Evolutionary conservation across 2,329 filamentous ascomycete genomes (phyloP).

Genomic region (Hypomyces rosellus): DNA sequence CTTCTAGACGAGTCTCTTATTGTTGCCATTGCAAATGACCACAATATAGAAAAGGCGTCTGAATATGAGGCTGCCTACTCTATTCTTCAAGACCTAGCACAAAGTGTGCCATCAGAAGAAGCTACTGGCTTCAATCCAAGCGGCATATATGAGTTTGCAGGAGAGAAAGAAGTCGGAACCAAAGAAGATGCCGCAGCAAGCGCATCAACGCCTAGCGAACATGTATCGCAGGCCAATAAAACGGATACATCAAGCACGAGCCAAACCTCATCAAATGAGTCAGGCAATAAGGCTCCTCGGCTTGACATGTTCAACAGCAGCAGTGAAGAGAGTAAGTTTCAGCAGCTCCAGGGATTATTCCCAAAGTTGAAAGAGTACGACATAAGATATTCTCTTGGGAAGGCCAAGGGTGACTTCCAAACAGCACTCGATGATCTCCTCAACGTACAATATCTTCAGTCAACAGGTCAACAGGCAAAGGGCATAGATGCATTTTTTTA

Average conservation of each 20-base stretch:
- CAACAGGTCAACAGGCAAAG: conserved; percentile 56
- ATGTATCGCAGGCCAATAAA: conserved; percentile 20
- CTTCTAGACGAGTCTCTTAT: conserved; percentile 73
- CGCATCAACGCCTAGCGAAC: conserved; percentile 17
- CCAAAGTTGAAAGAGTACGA: conserved; percentile 59
- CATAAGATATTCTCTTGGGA: conserved; percentile 60
- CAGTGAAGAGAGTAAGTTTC: conserved; percentile 56
- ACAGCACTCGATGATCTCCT: conserved; percentile 73
- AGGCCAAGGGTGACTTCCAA: conserved; percentile 60
- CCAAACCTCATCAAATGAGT: conserved; percentile 18
- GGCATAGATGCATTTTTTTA: conserved; percentile 78
- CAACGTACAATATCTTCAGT: conserved; percentile 70
- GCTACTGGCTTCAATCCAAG: conserved; percentile 72
- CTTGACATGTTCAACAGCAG: conserved; percentile 32
- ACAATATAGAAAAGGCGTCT: conserved; percentile 50
- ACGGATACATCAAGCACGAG: conserved; percentile 26
- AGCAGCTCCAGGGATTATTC: conserved; percentile 64
- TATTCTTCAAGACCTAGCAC: conserved; percentile 60
- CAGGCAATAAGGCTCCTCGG: conserved; percentile 18
- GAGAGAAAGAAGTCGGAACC: conserved; percentile 18
- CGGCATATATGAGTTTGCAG: conserved; percentile 49
- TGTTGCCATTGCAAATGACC: conserved; percentile 69
- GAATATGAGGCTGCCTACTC: conserved; percentile 49
- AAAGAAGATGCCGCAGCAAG: conserved; percentile 20
- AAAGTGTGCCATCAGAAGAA: conserved; percentile 60